phyloP scores from a whole-genome alignment of 164 flowering plant genomes.

The Vitis amurensis region DNA sequence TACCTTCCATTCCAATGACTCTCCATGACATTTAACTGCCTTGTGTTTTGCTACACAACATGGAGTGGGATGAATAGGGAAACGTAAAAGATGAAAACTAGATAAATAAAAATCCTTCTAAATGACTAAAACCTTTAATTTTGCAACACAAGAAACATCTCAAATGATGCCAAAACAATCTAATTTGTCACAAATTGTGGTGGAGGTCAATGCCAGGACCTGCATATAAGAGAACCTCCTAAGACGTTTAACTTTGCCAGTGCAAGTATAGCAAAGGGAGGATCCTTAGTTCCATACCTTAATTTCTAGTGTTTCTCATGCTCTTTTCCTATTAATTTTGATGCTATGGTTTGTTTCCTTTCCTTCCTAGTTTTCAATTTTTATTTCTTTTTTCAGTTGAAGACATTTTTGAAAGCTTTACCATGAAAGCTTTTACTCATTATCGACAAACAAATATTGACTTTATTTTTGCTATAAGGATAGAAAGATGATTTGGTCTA shows the following conservation, averaged over 20 bases:
- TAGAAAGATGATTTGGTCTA: conserved; percentile 52
- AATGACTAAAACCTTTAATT: too few species aligned
- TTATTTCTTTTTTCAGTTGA: background rate
- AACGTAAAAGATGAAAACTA: too few species aligned
- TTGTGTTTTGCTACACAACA: too few species aligned
- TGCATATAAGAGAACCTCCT: conserved; percentile 13
- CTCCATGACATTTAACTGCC: background rate
- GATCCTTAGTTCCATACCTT: background rate
- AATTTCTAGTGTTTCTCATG: conserved; percentile 3
- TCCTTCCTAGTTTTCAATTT: background rate
- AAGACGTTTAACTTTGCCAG: conserved; percentile 15
- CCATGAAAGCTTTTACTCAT: too few species aligned
- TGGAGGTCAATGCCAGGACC: background rate
- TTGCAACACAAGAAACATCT: background rate
- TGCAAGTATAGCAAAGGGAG: conserved; percentile 14
- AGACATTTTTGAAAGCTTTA: background rate
- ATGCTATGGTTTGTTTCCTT: too few species aligned
- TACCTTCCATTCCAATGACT: background rate
- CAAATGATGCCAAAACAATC: background rate
- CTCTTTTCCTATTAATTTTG: too few species aligned
- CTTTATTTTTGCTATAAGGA: conserved; percentile 26
- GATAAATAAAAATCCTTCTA: too few species aligned
- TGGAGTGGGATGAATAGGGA: background rate
- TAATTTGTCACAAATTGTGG: background rate
- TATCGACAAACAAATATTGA: background rate